A percentile compares a stretch with the other conserved stretches of the same genome.
phyloP scores from a whole-genome alignment of 257 asterid genomes.

The Solanum dulcamara region DNA sequence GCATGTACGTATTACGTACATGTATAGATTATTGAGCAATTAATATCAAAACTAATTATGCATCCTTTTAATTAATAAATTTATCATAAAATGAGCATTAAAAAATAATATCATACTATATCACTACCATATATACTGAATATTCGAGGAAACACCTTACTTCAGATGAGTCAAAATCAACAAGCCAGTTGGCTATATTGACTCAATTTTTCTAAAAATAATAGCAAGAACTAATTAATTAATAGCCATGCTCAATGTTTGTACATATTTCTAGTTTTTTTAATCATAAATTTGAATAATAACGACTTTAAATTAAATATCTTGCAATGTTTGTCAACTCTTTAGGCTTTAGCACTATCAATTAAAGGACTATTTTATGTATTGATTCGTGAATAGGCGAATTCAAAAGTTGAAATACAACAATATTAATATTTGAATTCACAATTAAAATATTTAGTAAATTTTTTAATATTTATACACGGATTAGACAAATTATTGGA shows the following conservation, averaged over 20 bases:
- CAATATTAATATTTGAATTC: background rate
- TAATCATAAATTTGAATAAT: background rate
- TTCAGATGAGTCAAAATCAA: background rate
- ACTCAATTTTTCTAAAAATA: background rate
- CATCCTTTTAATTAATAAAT: background rate
- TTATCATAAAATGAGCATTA: background rate
- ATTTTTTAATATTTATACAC: background rate
- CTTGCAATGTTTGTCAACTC: background rate
- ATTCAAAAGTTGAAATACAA: background rate
- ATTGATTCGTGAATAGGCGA: background rate
- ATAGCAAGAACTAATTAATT: background rate
- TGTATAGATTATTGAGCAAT: background rate
- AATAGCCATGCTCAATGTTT: background rate
- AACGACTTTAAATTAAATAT: background rate
- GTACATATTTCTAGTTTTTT: background rate
- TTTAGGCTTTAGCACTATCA: background rate
- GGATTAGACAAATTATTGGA: accelerated
- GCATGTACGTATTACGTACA: constrained; percentile 14
- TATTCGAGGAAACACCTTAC: constrained; percentile 1
- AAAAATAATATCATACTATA: background rate
- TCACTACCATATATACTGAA: background rate
- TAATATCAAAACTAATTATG: background rate
- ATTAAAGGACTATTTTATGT: background rate
- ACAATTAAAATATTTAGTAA: background rate
- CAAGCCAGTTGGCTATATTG: constrained; percentile 5